Evolutionary conservation across 192 early-diverging fungal genomes (phyloP), one percentile per base, ranked within the genome.

Genomic region (Paraglomus brasilianum): DNA sequence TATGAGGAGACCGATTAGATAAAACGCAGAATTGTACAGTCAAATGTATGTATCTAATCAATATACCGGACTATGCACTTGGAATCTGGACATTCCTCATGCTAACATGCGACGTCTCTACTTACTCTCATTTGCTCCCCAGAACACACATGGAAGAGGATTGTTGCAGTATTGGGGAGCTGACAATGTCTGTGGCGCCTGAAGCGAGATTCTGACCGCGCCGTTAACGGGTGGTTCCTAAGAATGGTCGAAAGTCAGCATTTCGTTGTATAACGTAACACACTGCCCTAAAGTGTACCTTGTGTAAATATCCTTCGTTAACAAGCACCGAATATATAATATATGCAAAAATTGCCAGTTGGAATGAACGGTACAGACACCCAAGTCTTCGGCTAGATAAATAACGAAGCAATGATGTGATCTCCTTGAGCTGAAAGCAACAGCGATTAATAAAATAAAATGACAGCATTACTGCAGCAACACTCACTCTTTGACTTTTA

Each of bases 101-200:
- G n/a, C 30, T 30, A 30, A 30, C 30, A 30, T 30, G 30, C 30
- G 3, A 30, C 30, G 30, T 3, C 30, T 30, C 30, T 64, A 64
- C 21, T 19, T 64, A 64, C 62, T 69, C 42, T 69, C 52, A 55
- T 69, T 56, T 9, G 66, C 41, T 24, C 66, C 52, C 66, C 66
- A 69, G 36, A 42, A 69, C 10, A 38, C 47, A 15, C 66, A 69
- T 44, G 49, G 38, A 1, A 39, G 8, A 30, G n/a, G n/a, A 1
- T 53, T 53, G 15, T 15, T 44, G 56, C 66, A 69, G 43, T 69
- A 69, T 21, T 36, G 24, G 4, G 52, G 52, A 7, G 15, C 22
- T 1, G 39, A 15, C 39, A 68, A 42, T 15, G 22, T 44, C 0
- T 1, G 0, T 5, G 66, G 66, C 9, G 66, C 66, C 53, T 69